Percentiles rank a stretch among this genome's conserved stretches.
These are phyloP conservation scores for Stentor coeruleus DNA, from an alignment of 73 alveolate species.

Conservation along the genomic window DNA sequence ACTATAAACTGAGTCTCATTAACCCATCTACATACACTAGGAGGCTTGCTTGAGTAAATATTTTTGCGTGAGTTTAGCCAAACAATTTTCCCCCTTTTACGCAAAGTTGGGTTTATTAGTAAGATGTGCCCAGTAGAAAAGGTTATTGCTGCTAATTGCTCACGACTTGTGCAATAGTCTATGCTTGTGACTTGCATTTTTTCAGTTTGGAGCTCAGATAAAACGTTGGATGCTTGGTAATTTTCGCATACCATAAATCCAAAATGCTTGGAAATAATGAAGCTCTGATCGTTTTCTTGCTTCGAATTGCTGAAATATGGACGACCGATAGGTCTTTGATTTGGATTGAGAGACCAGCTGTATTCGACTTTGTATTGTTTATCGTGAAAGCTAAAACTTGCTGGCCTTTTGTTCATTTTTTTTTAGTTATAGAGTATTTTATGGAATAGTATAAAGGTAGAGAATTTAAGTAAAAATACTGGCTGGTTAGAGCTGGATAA, in stretches of 20 bases:
- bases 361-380: not conserved
- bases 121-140: not conserved
- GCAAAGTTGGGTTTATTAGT: not conserved
- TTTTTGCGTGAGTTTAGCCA: not conserved
- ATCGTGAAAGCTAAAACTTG: not conserved
- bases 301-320: not conserved
- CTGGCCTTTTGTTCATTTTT: not conserved
- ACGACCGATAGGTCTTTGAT: not conserved
- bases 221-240: not conserved
- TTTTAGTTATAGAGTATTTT: too few relatives aligned
- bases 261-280: not conserved
- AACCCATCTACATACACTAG: constrained; percentile 11
- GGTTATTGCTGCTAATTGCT: not conserved
- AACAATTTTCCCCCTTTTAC: not conserved
- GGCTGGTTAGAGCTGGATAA: too few relatives aligned
- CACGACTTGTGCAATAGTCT: not conserved
- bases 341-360: not conserved
- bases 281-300: not conserved
- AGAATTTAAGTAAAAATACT: too few relatives aligned
- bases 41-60: not conserved
- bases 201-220: not conserved
- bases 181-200: constrained; percentile 5
- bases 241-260: constrained; percentile 11
- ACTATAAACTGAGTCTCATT: not conserved
- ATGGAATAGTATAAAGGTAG: too few relatives aligned